These are phyloP conservation scores for Annulohypoxylon truncatum DNA, from an alignment of 2,329 filamentous ascomycete species.

Conservation along the genomic window DNA sequence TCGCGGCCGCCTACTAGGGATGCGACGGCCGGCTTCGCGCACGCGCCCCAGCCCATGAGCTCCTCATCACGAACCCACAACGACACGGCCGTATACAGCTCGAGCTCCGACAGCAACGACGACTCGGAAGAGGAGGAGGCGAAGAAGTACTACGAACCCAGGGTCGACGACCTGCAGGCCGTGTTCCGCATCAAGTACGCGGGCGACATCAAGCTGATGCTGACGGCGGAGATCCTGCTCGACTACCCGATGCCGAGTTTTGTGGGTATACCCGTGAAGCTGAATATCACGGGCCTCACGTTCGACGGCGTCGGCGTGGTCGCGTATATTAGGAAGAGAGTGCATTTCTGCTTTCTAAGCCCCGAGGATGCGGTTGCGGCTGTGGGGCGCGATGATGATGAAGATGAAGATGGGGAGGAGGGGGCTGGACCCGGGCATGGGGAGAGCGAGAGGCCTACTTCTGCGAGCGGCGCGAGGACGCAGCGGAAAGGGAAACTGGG, in stretches of 20 bases:
- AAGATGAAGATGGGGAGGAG: slow-evolving; percentile 39
- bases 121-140: slow-evolving; percentile 51
- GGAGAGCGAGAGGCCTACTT: slow-evolving; percentile 23
- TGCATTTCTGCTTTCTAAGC: slow-evolving; percentile 94
- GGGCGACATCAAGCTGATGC: slow-evolving; percentile 85
- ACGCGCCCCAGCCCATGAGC: slow-evolving; percentile 26
- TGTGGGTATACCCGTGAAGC: slow-evolving; percentile 91
- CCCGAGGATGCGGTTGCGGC: slow-evolving; percentile 88
- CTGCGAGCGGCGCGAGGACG: slow-evolving; percentile 26
- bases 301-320: slow-evolving; percentile 96
- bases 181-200: slow-evolving; percentile 91
- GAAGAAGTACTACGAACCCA: slow-evolving; percentile 74
- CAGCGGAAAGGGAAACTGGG: slow-evolving; percentile 64
- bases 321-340: slow-evolving; percentile 87
- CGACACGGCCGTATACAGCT: slow-evolving; percentile 7
- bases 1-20: slow-evolving; percentile 71
- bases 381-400: slow-evolving; percentile 63
- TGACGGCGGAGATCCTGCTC: slow-evolving; percentile 94
- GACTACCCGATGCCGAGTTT: slow-evolving; percentile 99
- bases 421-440: too few species aligned
- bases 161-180: slow-evolving; percentile 89
- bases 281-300: slow-evolving; percentile 93
- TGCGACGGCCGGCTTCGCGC: slow-evolving; percentile 46
- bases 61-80: slow-evolving; percentile 36
- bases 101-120: slow-evolving; percentile 52